Evolutionary conservation across 1,284 basidiomycete genomes (phyloP).

Genomic region (Pterulicium gracile): DNA sequence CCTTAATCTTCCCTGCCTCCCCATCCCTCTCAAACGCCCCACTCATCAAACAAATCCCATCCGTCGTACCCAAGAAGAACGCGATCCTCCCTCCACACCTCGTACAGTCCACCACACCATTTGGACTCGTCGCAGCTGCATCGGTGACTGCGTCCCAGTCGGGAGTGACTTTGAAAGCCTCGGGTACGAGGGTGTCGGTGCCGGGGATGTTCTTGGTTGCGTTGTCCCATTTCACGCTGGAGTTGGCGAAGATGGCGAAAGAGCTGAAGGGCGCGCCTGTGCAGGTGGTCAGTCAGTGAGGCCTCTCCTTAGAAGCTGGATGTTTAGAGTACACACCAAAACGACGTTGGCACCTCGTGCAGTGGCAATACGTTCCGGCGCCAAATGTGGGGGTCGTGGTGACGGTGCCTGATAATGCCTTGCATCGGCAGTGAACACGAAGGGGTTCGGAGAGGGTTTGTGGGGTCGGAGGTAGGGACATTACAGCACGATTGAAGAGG

Average conservation of each 20-base stretch:
- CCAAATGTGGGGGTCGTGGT: neutral
- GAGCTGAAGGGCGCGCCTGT: neutral
- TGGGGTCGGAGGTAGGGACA: too few relatives aligned
- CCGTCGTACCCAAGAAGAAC: neutral
- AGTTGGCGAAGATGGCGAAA: neutral
- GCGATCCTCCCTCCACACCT: neutral
- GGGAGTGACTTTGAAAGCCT: neutral
- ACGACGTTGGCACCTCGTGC: neutral
- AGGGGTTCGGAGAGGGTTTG: neutral
- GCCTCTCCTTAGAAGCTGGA: neutral
- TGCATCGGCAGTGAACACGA: neutral
- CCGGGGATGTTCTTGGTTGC: neutral
- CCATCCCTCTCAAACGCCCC: neutral
- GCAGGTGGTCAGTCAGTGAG: neutral
- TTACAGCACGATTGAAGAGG: too few relatives aligned
- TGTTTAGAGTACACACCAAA: neutral
- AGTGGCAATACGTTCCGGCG: neutral
- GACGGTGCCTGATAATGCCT: neutral
- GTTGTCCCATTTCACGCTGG: neutral
- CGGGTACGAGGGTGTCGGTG: neutral
- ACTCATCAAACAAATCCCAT: neutral
- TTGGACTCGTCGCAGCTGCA: neutral
- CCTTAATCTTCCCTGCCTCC: neutral
- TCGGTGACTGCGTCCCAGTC: neutral
- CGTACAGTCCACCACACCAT: neutral